Percentiles rank a stretch among this genome's conserved stretches.
Conservation (phyloP, 2,329 filamentous ascomycete genomes). For the Cladosporium sp. region DNA sequence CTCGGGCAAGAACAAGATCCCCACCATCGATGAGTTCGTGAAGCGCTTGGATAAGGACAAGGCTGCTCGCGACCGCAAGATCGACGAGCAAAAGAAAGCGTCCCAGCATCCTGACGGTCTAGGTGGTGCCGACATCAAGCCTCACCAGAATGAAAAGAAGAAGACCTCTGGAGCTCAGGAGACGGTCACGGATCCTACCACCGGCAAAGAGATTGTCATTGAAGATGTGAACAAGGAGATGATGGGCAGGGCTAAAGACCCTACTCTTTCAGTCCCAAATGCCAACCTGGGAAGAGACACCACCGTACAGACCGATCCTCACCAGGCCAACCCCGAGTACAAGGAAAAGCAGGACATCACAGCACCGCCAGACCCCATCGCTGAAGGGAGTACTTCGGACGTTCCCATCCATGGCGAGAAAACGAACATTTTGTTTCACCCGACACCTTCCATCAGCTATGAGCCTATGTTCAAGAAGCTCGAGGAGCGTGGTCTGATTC, state of each 20-base stretch:
- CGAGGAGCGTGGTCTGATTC: slow-evolving; percentile 67
- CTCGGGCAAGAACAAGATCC: slow-evolving; percentile 77
- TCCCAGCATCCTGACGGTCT: slow-evolving; percentile 15
- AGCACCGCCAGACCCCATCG: slow-evolving; percentile 82
- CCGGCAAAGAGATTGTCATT: slow-evolving; percentile 79
- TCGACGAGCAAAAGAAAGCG: slow-evolving; percentile 55
- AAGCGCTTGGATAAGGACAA: slow-evolving; percentile 76
- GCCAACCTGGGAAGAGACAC: slow-evolving; percentile 77
- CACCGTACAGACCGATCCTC: slow-evolving; percentile 64
- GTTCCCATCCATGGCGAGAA: slow-evolving; percentile 95
- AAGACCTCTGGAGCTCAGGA: slow-evolving; percentile 48
- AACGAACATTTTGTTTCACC: slow-evolving; percentile 94
- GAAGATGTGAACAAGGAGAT: slow-evolving; percentile 72
- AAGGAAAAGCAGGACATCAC: slow-evolving; percentile 82
- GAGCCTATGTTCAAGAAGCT: slow-evolving; percentile 79
- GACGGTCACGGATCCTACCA: slow-evolving; percentile 79
- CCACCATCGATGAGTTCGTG: slow-evolving; percentile 82
- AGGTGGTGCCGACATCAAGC: slow-evolving; percentile 34
- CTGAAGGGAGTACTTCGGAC: slow-evolving; percentile 78
- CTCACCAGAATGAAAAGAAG: slow-evolving; percentile 46
- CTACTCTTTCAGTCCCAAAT: slow-evolving; percentile 79
- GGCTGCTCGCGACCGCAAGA: slow-evolving; percentile 64
- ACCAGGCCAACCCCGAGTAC: slow-evolving; percentile 75
- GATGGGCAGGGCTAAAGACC: slow-evolving; percentile 67
- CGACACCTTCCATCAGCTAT: slow-evolving; percentile 83